Percentiles rank a stretch among this genome's conserved stretches.
Evolutionary conservation across 345 rosid species (phyloP).

Genomic region (Aquilaria malaccensis): DNA sequence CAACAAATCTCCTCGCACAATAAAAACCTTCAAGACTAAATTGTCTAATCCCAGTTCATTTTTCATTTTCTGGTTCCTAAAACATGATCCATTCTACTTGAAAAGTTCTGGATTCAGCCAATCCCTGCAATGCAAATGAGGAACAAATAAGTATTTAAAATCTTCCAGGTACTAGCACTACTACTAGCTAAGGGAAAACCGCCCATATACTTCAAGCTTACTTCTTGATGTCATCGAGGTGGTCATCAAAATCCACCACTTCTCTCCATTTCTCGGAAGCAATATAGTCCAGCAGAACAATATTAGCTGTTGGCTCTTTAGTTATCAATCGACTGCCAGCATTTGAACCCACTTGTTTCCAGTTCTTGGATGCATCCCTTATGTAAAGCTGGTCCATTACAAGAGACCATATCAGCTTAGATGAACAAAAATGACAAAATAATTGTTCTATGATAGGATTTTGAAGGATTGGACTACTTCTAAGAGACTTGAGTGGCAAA

Average conservation of each 20-base stretch:
- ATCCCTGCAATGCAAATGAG: slow-evolving; percentile 50
- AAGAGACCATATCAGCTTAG: neutral
- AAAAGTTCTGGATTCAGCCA: slow-evolving; percentile 88
- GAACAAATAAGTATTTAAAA: neutral
- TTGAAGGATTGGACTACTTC: no score
- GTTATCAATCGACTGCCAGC: slow-evolving; percentile 52
- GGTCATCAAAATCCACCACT: slow-evolving; percentile 85
- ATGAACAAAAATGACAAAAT: neutral
- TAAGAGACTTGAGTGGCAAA: no score
- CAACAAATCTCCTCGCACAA: neutral
- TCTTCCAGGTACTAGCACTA: neutral
- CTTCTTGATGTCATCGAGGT: slow-evolving; percentile 88
- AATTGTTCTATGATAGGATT: no score
- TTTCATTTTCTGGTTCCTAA: neutral
- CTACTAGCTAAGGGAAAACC: neutral
- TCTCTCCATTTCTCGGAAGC: slow-evolving; percentile 75
- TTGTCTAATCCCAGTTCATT: slow-evolving; percentile 3
- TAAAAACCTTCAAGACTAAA: neutral
- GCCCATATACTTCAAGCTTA: slow-evolving; percentile 21
- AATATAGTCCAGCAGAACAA: slow-evolving; percentile 59
- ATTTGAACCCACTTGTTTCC: slow-evolving; percentile 67
- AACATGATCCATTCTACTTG: slow-evolving; percentile 31
- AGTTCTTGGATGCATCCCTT: slow-evolving; percentile 82
- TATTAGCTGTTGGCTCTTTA: slow-evolving; percentile 85
- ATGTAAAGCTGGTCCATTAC: slow-evolving; percentile 49